Conservation (phyloP, 2,329 filamentous ascomycete genomes). For the Xylariaceae sp. region DNA sequence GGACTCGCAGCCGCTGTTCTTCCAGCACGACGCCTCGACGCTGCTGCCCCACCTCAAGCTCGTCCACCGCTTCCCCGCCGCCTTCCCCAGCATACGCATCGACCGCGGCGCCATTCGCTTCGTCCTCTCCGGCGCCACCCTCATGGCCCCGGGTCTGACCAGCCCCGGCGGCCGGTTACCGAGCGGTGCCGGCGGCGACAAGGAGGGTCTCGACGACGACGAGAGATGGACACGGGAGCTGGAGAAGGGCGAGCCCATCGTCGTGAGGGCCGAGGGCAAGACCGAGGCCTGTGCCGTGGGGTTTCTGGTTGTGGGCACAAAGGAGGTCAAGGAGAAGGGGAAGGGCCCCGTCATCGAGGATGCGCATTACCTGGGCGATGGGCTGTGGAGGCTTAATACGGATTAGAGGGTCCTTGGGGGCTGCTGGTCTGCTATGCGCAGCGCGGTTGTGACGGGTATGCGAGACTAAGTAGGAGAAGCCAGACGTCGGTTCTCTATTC, state of each 20-base stretch:
- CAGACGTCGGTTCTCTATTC: no score
- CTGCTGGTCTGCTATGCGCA: no score
- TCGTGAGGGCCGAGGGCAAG: slow-evolving; percentile 92
- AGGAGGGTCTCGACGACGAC: slow-evolving; percentile 52
- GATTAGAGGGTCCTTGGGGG: slow-evolving; percentile 40
- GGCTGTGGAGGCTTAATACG: slow-evolving; percentile 75
- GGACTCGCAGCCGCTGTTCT: slow-evolving; percentile 80
- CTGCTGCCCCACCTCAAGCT: slow-evolving; percentile 87
- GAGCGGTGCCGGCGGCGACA: slow-evolving; percentile 43
- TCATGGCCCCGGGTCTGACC: slow-evolving; percentile 95
- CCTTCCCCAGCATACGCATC: slow-evolving; percentile 83
- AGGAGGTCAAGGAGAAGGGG: slow-evolving; percentile 90
- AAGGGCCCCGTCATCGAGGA: slow-evolving; percentile 95
- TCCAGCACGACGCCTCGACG: slow-evolving; percentile 75
- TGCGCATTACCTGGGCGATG: slow-evolving; percentile 92
- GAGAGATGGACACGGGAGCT: slow-evolving; percentile 68
- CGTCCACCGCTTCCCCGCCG: slow-evolving; percentile 85
- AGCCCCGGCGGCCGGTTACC: slow-evolving; percentile 81
- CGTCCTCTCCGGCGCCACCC: slow-evolving; percentile 86
- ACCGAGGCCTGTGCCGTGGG: slow-evolving; percentile 88
- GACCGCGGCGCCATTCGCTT: slow-evolving; percentile 97
- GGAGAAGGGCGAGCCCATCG: slow-evolving; percentile 79
- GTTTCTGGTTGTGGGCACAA: slow-evolving; percentile 78
- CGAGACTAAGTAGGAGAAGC: no score
- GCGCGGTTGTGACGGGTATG: no score